Conservation (phyloP, 2,329 filamentous ascomycete species). For the Huntiella decipiens region DNA sequence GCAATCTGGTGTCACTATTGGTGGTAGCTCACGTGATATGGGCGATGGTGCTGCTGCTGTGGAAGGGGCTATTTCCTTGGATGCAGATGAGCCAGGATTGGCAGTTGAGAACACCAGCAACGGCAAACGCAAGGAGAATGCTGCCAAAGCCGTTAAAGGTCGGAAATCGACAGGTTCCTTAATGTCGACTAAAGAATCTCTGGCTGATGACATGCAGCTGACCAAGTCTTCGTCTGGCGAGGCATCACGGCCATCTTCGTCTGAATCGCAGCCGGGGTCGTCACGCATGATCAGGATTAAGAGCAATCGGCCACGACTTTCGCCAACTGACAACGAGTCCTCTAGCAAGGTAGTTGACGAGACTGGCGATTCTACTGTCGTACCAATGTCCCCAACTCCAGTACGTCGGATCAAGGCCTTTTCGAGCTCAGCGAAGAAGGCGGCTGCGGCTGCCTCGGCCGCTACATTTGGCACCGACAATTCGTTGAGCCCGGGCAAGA, state of each 20-base stretch:
- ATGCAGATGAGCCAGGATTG: not conserved
- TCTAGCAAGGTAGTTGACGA: not conserved
- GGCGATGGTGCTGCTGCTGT: not conserved
- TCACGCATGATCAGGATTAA: slow-evolving; percentile 1
- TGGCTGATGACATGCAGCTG: not conserved
- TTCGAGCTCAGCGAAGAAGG: slow-evolving; percentile 1
- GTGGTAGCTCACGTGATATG: slow-evolving; percentile 9
- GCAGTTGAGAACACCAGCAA: not conserved
- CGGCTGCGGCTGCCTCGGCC: not conserved
- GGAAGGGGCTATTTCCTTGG: not conserved
- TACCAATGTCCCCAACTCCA: not conserved
- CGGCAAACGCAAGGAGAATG: not conserved
- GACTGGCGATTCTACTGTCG: not conserved
- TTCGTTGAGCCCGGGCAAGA: not conserved
- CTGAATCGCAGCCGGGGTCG: not conserved
- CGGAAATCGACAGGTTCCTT: too few relatives aligned
- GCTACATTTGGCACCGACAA: not conserved
- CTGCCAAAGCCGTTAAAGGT: not conserved
- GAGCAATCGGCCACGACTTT: not conserved
- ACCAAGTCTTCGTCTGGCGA: not conserved
- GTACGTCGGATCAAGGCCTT: slow-evolving; percentile 2
- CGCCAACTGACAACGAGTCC: not conserved
- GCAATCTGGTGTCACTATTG: not conserved
- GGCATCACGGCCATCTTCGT: not conserved
- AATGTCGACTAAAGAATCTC: not conserved